Evolutionary conservation across 108 stramenopile genomes (phyloP), one percentile per base, ranked within the genome.

Genomic region (Stephanodiscus minutulus): DNA sequence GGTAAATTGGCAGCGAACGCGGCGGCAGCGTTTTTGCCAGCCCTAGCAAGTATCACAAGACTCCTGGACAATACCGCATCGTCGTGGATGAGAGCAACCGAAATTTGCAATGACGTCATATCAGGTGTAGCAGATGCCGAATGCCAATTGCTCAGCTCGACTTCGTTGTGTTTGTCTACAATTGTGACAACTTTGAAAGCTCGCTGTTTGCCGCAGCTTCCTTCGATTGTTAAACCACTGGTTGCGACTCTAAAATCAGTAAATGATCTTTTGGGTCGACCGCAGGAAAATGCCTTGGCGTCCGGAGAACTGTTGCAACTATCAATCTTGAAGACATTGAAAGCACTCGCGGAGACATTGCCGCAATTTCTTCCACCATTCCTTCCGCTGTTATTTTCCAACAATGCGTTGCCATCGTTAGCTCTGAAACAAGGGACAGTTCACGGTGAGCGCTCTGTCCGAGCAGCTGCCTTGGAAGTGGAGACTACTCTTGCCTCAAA

Each of bases 281-380:
- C 55, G 8, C 28, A 49, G n/a, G 37, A 22, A 65, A 24, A 75
- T 22, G 53, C 79, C 22, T 35, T 39, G 18, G 48, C 68, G 49
- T 78, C 61, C 44, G 71, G 50, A 61, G 66, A 64, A 31, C 44
- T 85, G 56, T 60, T 94, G 62, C 89, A 89, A 58, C 43, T 89
- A 3, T 69, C 89, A 0, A 73, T 85, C 27, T 29, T 92, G 35
- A 82, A 86, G 44, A 56, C 86, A 17, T 54, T 92, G 1, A 43
- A 50, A 35, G 53, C 85, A 10, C 52, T 91, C n/a, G 82, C 86
- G 5, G 87, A 90, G 17, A 79, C 80, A n/a, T 66, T 95, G 24
- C 94, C 94, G 15, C 87, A 87, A 44, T 91, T 95, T 56, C 50
- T 91, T n/a, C 57, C 75, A 1, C 82, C 90, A n/a, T 87, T 88